phyloP scores from a whole-genome alignment of 306 rosid species.

The Prunus mira region DNA sequence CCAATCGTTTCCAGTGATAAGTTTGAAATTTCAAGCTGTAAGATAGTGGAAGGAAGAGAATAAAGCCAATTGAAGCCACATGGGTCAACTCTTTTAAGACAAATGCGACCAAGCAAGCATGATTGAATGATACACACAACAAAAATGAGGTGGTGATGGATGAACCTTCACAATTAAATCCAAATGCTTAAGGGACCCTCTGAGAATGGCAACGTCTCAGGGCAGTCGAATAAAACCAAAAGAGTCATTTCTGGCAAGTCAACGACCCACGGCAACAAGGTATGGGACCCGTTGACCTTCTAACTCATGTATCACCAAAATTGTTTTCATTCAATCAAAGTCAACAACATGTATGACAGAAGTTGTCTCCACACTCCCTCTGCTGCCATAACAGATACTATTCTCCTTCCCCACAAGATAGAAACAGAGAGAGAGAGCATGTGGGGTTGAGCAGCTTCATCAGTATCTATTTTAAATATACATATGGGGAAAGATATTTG shows the following conservation, averaged over 20 bases:
- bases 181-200: slow-evolving; percentile 31
- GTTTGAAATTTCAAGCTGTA: too few relatives aligned
- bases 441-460: too few relatives aligned
- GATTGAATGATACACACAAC: background rate
- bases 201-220: slow-evolving; percentile 26
- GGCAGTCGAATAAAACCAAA: slow-evolving; percentile 3
- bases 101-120: background rate
- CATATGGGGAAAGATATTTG: too few relatives aligned
- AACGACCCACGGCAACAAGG: background rate
- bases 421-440: background rate
- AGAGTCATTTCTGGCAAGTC: background rate
- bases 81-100: background rate
- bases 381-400: too few relatives aligned
- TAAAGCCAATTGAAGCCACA: background rate
- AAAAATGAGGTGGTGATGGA: background rate
- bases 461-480: too few relatives aligned
- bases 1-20: background rate
- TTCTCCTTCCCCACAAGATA: background rate
- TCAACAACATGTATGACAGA: background rate
- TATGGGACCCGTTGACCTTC: background rate
- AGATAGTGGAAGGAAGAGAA: background rate
- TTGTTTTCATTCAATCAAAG: background rate
- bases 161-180: background rate
- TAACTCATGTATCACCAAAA: background rate
- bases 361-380: background rate